Conservation (phyloP, 2,329 filamentous ascomycete genomes). For the Anthostomella pinea region DNA sequence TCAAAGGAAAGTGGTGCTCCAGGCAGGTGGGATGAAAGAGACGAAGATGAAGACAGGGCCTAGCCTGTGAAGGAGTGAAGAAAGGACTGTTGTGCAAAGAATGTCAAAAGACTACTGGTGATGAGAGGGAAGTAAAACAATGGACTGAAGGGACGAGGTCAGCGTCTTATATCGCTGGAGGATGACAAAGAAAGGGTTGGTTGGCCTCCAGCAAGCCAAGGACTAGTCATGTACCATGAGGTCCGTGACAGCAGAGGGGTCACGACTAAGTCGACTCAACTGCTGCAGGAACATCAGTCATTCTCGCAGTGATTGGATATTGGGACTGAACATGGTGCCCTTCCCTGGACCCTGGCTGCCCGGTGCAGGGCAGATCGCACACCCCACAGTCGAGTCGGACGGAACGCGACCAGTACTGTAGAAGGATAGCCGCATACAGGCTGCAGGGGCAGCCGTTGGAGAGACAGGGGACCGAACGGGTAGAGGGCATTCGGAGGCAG, state of each 20-base stretch:
- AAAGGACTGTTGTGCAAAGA: conserved; percentile 30
- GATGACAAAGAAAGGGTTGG: conserved; percentile 16
- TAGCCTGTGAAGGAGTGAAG: conserved; percentile 38
- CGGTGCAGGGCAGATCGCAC: conserved; percentile 24
- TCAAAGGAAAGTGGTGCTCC: conserved; percentile 41
- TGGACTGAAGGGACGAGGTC: conserved; percentile 29
- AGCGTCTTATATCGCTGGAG: conserved; percentile 29
- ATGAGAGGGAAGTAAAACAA: conserved; percentile 35
- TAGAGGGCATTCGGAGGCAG: conserved; percentile 6
- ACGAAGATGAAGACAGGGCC: conserved; percentile 29
- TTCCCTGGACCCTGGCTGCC: conserved; percentile 24
- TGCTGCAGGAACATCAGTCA: conserved; percentile 35
- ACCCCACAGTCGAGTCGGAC: conserved; percentile 11
- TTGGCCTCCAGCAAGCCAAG: conserved; percentile 3
- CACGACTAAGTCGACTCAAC: conserved; percentile 20
- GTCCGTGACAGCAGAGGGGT: conserved; percentile 24
- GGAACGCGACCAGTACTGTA: too few relatives aligned
- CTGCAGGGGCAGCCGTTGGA: conserved; percentile 36
- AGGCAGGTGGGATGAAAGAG: conserved; percentile 35
- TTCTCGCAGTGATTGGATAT: conserved; percentile 35
- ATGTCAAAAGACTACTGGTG: conserved; percentile 29
- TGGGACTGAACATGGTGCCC: conserved; percentile 31
- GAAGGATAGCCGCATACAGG: too few relatives aligned
- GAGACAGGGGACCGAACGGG: conserved; percentile 23
- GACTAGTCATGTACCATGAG: conserved; percentile 24